Base-by-base conservation (phyloP, 2,329 filamentous ascomycete genomes). In the Grosmannia huntii region DNA sequence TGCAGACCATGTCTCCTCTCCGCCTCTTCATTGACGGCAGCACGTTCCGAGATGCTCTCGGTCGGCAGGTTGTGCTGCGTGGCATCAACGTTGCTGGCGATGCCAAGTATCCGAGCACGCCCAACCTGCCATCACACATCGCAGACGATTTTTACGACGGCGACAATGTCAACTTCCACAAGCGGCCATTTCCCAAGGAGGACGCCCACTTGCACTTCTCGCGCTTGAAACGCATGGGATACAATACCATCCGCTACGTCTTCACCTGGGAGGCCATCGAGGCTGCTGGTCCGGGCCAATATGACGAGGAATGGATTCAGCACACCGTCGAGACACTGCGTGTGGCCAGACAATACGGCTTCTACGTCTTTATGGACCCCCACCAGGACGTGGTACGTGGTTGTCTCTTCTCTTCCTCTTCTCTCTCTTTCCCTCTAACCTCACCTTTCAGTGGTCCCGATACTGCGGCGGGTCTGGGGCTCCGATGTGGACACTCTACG, bases 191-290 rank as follows among this genome's bases (percentile, higher is more conserved):
- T 65, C 76, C 86, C 4, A 79, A 89, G 53, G 83, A 89, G 55
- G 89, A 96, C 64, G 90, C 94, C 1, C 86, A 89, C 66, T 77
- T 81, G 19, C 94, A 99, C 70, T 96, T 99, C 70, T 81, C 88
- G 14, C 82, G 91, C 50, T 73, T 99, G 63, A 89, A 86, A 66
- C 85, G 87, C 66, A 96, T 86, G 77, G 94, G 94, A 16, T 99
- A 95, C 78, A 99, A 97, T 71, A 91, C 89, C 0, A 91, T 99
- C 64, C 83, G 94, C 68, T 99, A 99, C 71, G 78, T 99, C 65
- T 99, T 97, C 69, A 97, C 94, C 0, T 99, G 94, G 94, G 94
- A 99, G 72, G 92, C 94, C n/a, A 87, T 99, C 69, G 94, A 99
- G 72, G 87, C 94, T 60, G 85, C 84, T 1, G 92, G 92, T 0